Base-by-base conservation (phyloP, 23 red algal species). In the Gracilaria caudata region DNA sequence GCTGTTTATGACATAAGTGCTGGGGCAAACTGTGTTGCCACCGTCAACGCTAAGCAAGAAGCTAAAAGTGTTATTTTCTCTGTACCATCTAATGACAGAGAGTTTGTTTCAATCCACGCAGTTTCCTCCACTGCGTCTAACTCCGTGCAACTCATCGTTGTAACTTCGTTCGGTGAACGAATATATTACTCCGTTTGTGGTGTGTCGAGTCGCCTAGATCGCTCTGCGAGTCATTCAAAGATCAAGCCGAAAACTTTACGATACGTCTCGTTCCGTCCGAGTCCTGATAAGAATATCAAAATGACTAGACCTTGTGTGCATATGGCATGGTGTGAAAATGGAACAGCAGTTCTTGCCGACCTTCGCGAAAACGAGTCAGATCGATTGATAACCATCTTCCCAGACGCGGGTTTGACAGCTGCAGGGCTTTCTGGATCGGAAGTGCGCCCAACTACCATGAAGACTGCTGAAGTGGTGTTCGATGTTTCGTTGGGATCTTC, bases 121-220 rank as follows among this genome's bases (percentile, higher is more conserved):
- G 84, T 94, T 39, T 35, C 41, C 66, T n/a, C 60, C 44, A 16
- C 30, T 26, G 39, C 59, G 7, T 90, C 85, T 1, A 51, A 63
- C 34, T 82, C 84, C 6, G 84, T 94, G 25, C 92, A 94, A 21
- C 24, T 87, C 32, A 70, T 94, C 19, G 76, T 87, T 56, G 92
- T 94, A 45, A 89, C 92, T 38, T 89, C 92, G 3, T 78, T 89
- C 4, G 92, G 92, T 23, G 92, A 94, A 41, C 84, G 92, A 28
- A 83, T 94, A 28, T 89, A 89, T 64, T 94, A 55, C 51, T 78
- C 76, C 4, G 63, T 77, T 43, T 57, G 39, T 26, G 75, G 47
- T 21, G 17, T 63, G 4, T 51, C 80, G 3, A 71, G 77, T 35
- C 5, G 49, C 5, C 45, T 53, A 33, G 53, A 57, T 71, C 55